Evolutionary conservation across 2,329 filamentous ascomycete genomes (phyloP).

Genomic region (Pseudogymnoascus sp.): DNA sequence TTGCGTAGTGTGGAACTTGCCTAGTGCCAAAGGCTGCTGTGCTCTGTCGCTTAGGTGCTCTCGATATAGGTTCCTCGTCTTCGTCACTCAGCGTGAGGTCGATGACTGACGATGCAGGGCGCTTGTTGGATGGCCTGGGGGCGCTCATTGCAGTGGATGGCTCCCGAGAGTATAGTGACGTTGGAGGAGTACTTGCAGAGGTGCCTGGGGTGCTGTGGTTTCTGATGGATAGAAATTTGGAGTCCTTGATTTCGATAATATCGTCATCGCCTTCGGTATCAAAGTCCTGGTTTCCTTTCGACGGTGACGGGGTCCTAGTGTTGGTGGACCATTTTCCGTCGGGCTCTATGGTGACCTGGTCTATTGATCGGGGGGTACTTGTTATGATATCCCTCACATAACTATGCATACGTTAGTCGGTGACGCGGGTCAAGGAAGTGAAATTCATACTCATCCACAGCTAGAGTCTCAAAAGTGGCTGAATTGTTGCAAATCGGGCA

Average conservation of each 20-base stretch:
- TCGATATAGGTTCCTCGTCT: constrained; percentile 34
- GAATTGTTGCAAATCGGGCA: constrained; percentile 88
- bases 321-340: constrained; percentile 63
- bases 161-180: constrained; percentile 21
- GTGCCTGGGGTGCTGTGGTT: constrained; percentile 24
- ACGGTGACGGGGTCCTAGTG: constrained; percentile 18
- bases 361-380: constrained; percentile 59
- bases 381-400: constrained; percentile 83
- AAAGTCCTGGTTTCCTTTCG: constrained; percentile 13
- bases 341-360: constrained; percentile 86
- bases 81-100: constrained; percentile 46
- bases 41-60: constrained; percentile 26
- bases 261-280: constrained; percentile 40
- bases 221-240: constrained; percentile 30
- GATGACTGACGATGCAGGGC: constrained; percentile 40
- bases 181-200: constrained; percentile 19
- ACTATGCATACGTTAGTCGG: constrained; percentile 32
- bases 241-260: constrained; percentile 38
- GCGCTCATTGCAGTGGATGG: constrained; percentile 31
- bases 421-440: not conserved
- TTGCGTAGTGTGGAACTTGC: not conserved
- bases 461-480: constrained; percentile 71
- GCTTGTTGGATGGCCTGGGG: constrained; percentile 28
- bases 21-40: not conserved
- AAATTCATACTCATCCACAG: constrained; percentile 69